A percentile compares a stretch with the other conserved stretches of the same genome.
These are phyloP conservation scores for Pestalotiopsis sp. DNA, from an alignment of 2,329 filamentous ascomycete species.

Conservation along the genomic window DNA sequence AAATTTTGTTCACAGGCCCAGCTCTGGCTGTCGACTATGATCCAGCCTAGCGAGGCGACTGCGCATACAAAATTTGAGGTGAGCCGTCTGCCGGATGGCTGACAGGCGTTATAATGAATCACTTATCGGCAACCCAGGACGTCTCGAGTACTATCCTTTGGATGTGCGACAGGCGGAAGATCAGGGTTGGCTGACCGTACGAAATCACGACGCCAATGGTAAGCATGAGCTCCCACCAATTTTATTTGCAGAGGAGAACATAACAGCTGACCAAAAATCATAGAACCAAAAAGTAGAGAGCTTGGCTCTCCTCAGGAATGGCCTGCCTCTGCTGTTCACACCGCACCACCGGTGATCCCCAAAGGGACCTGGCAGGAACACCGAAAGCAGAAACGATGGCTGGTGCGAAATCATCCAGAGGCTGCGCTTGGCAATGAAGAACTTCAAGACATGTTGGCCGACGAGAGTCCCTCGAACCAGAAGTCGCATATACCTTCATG, in stretches of 20 bases:
- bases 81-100: slow-evolving; percentile 19
- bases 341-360: slow-evolving; percentile 2
- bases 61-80: slow-evolving; percentile 15
- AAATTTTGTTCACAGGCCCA: neutral
- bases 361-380: slow-evolving; percentile 24
- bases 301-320: slow-evolving; percentile 27
- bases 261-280: neutral
- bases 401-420: slow-evolving; percentile 54
- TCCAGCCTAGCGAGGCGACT: slow-evolving; percentile 2
- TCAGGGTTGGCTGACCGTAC: slow-evolving; percentile 13
- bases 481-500: slow-evolving; percentile 12
- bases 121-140: slow-evolving; percentile 18
- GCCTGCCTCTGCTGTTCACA: slow-evolving; percentile 21
- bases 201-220: slow-evolving; percentile 16
- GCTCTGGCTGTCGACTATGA: slow-evolving; percentile 16
- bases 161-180: slow-evolving; percentile 16
- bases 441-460: slow-evolving; percentile 25
- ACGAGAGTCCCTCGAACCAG: slow-evolving; percentile 18
- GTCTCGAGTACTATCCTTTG: slow-evolving; percentile 11
- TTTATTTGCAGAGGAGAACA: neutral
- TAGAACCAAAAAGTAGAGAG: slow-evolving; percentile 30
- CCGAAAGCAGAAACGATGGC: slow-evolving; percentile 44
- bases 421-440: slow-evolving; percentile 37
- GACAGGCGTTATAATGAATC: slow-evolving; percentile 15
- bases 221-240: neutral